Conservation (phyloP, 164 flowering plant genomes). For the Aristolochia fimbriata region DNA sequence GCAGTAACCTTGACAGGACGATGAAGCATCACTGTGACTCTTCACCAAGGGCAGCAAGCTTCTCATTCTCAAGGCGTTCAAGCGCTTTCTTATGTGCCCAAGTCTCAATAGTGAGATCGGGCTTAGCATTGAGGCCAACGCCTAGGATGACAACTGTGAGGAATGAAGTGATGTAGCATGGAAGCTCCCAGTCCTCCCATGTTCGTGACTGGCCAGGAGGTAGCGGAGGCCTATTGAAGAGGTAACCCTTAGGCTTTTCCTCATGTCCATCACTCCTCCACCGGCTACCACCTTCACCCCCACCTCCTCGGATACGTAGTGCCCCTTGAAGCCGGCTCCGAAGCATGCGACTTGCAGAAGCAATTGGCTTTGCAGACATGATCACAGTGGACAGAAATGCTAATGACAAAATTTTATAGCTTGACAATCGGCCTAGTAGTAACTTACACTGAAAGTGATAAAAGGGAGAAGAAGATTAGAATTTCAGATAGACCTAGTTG, state of each 20-base stretch:
- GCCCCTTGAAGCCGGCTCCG: conserved; percentile 48
- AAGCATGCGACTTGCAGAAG: conserved; percentile 29
- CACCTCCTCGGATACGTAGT: conserved; percentile 45
- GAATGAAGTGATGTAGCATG: conserved; percentile 93
- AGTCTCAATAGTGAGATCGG: conserved; percentile 94
- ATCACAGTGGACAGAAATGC: background rate
- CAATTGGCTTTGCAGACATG: conserved; percentile 5
- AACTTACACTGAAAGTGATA: too few relatives aligned
- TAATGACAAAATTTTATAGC: too few relatives aligned
- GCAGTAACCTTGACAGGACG: too few relatives aligned
- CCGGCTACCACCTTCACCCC: conserved; percentile 50
- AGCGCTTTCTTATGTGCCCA: conserved; percentile 98
- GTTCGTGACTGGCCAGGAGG: conserved; percentile 78
- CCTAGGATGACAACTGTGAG: too few relatives aligned
- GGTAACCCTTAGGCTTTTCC: conserved; percentile 83
- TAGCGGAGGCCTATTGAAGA: conserved; percentile 70
- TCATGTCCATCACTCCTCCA: conserved; percentile 81
- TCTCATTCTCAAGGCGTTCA: conserved; percentile 57
- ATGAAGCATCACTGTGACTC: background rate
- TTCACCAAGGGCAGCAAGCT: conserved; percentile 6
- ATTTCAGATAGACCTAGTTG: too few relatives aligned
- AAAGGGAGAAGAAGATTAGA: too few relatives aligned
- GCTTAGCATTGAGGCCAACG: too few relatives aligned
- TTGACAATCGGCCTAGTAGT: too few relatives aligned
- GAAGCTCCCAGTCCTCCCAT: conserved; percentile 99